Evolutionary conservation across 2,329 filamentous ascomycete genomes (phyloP).

Genomic region (Fusarium ramigenum): DNA sequence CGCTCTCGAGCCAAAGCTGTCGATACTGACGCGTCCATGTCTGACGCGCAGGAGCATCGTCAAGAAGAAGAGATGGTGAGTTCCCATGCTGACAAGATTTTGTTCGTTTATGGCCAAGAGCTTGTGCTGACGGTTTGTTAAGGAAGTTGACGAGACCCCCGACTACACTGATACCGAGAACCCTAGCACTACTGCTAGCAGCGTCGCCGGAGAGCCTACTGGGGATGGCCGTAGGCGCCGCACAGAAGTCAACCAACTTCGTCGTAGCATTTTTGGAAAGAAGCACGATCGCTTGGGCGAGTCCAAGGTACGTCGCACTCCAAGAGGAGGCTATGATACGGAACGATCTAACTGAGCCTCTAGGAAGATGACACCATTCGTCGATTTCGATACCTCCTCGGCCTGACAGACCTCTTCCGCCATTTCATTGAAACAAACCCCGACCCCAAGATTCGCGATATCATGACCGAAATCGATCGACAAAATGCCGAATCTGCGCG

Average conservation of each 20-base stretch:
- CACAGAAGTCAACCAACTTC: constrained; percentile 86
- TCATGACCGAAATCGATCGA: constrained; percentile 93
- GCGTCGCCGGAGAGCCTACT: constrained; percentile 78
- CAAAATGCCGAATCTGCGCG: constrained; percentile 82
- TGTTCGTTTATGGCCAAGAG: background rate
- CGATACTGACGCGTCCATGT: constrained; percentile 71
- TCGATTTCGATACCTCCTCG: constrained; percentile 92
- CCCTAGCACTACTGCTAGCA: constrained; percentile 79
- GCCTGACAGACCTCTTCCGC: constrained; percentile 94
- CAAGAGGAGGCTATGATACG: background rate
- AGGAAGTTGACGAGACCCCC: constrained; percentile 72
- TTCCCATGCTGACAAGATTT: background rate
- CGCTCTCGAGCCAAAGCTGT: constrained; percentile 62
- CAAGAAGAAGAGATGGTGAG: constrained; percentile 62
- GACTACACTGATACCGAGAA: constrained; percentile 75
- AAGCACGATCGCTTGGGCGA: constrained; percentile 93
- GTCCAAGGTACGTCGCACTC: constrained; percentile 74
- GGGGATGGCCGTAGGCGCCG: constrained; percentile 85
- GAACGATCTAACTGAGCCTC: constrained; percentile 6
- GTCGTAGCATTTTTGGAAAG: constrained; percentile 91
- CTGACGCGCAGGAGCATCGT: constrained; percentile 62
- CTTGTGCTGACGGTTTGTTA: constrained; percentile 19
- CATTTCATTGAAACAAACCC: constrained; percentile 99
- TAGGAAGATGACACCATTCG: constrained; percentile 95
- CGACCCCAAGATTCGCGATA: constrained; percentile 91